phyloP scores from a whole-genome alignment of 2,329 filamentous ascomycete genomes.

The Xylariaceae sp. region DNA sequence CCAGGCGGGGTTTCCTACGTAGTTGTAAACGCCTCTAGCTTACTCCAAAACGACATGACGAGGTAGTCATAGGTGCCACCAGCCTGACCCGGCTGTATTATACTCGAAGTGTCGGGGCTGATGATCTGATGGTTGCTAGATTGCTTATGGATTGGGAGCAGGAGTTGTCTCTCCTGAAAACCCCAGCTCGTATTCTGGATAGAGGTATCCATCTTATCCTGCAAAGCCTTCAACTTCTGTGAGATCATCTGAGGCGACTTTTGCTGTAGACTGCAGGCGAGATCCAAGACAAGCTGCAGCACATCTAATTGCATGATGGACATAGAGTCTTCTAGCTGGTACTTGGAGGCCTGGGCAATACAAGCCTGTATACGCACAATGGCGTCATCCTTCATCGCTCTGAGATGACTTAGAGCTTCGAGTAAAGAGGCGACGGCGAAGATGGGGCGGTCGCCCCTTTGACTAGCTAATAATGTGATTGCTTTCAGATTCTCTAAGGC shows the following conservation, averaged over 20 bases:
- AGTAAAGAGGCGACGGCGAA: slow-evolving; percentile 70
- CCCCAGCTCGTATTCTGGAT: slow-evolving; percentile 54
- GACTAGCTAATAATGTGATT: slow-evolving; percentile 65
- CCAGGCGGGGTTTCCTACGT: slow-evolving; percentile 51
- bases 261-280: slow-evolving; percentile 71
- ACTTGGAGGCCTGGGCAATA: slow-evolving; percentile 74
- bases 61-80: slow-evolving; percentile 59
- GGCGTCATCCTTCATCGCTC: slow-evolving; percentile 67
- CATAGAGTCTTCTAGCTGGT: slow-evolving; percentile 70
- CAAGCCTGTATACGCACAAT: slow-evolving; percentile 75
- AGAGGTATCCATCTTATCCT: slow-evolving; percentile 66
- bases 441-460: slow-evolving; percentile 67
- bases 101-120: slow-evolving; percentile 62
- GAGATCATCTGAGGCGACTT: slow-evolving; percentile 63
- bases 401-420: slow-evolving; percentile 73
- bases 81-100: slow-evolving; percentile 57
- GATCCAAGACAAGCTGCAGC: slow-evolving; percentile 71
- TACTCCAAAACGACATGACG: slow-evolving; percentile 66
- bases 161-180: slow-evolving; percentile 55
- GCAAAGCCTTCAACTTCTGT: slow-evolving; percentile 68
- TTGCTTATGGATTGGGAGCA: slow-evolving; percentile 63
- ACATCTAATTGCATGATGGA: slow-evolving; percentile 71
- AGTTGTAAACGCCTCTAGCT: slow-evolving; percentile 62
- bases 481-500: slow-evolving; percentile 73
- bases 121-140: slow-evolving; percentile 56